Evolutionary conservation across 805 yeast species (phyloP).

Genomic region (Yamadazyma phyllophila): DNA sequence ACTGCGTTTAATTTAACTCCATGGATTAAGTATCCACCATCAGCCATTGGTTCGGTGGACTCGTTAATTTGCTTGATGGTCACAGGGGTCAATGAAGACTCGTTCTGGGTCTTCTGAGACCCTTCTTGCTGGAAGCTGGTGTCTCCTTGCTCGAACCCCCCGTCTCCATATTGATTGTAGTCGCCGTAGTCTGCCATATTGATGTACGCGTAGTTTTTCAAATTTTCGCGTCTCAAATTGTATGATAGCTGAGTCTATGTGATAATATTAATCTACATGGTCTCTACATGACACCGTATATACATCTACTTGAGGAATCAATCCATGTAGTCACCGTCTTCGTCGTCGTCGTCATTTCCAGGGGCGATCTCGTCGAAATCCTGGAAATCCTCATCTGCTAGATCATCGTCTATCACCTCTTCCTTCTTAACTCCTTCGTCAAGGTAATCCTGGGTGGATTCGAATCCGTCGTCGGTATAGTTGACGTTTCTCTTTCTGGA

Average conservation of each 20-base stretch:
- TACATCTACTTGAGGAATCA: background rate
- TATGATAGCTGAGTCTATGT: background rate
- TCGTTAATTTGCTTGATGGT: conserved; percentile 72
- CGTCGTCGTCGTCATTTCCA: conserved; percentile 10
- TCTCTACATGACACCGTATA: background rate
- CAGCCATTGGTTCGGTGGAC: conserved; percentile 59
- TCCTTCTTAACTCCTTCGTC: conserved; percentile 18
- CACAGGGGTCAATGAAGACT: conserved; percentile 51
- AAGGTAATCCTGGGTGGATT: conserved; percentile 8
- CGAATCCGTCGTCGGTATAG: conserved; percentile 17
- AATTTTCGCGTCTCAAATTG: conserved; percentile 1
- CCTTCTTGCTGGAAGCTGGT: conserved; percentile 22
- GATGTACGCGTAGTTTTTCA: conserved; percentile 4
- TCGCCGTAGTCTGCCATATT: conserved; percentile 17
- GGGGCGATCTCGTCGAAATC: conserved; percentile 1
- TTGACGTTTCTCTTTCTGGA: conserved; percentile 19
- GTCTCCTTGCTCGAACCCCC: conserved; percentile 20
- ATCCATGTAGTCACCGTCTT: conserved; percentile 18
- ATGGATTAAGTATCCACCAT: conserved; percentile 60
- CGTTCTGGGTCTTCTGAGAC: conserved; percentile 25
- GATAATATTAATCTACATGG: too few relatives aligned
- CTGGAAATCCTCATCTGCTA: conserved; percentile 4
- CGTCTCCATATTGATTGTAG: conserved; percentile 16
- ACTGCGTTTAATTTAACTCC: conserved; percentile 63
- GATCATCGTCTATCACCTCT: conserved; percentile 13